Conservation (phyloP, 2,329 filamentous ascomycete genomes). For the Fusarium cicatricum region DNA sequence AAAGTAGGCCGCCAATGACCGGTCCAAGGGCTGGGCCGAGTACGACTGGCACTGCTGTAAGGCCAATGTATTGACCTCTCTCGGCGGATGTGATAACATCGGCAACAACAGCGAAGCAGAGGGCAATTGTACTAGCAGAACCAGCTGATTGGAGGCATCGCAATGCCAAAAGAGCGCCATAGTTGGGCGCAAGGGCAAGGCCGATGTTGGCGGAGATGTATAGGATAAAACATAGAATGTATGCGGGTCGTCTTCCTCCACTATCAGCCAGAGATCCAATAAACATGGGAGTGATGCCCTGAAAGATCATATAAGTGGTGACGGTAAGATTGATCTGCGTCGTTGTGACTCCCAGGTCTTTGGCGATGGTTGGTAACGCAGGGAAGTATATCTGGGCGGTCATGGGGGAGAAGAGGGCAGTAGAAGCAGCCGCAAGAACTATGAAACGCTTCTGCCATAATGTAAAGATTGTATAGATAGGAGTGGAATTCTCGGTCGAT, state of each 20-base stretch:
- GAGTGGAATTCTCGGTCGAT: background rate
- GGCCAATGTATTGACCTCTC: slow-evolving; percentile 66
- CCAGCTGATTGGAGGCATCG: slow-evolving; percentile 66
- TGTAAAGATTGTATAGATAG: slow-evolving; percentile 51
- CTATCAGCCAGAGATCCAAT: slow-evolving; percentile 64
- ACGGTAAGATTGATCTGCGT: slow-evolving; percentile 59
- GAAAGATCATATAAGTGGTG: slow-evolving; percentile 67
- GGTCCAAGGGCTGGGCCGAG: slow-evolving; percentile 61
- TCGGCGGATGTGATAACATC: slow-evolving; percentile 71
- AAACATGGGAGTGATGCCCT: slow-evolving; percentile 66
- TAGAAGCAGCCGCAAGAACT: slow-evolving; percentile 49
- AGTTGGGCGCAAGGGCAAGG: slow-evolving; percentile 59
- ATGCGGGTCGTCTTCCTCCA: slow-evolving; percentile 62
- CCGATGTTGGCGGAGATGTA: slow-evolving; percentile 64
- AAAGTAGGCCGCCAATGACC: slow-evolving; percentile 65
- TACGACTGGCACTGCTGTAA: slow-evolving; percentile 57
- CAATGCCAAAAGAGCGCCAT: slow-evolving; percentile 60
- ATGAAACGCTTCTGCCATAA: slow-evolving; percentile 52
- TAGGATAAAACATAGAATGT: slow-evolving; percentile 60
- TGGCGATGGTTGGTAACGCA: slow-evolving; percentile 57
- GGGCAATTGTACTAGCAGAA: slow-evolving; percentile 65
- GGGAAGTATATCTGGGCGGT: slow-evolving; percentile 64
- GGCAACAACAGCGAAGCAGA: slow-evolving; percentile 66
- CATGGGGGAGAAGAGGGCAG: slow-evolving; percentile 56
- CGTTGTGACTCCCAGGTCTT: slow-evolving; percentile 54